Evolutionary conservation across 495 filamentous ascomycete genomes (phyloP).

Genomic region (Penicillium crystallinum): DNA sequence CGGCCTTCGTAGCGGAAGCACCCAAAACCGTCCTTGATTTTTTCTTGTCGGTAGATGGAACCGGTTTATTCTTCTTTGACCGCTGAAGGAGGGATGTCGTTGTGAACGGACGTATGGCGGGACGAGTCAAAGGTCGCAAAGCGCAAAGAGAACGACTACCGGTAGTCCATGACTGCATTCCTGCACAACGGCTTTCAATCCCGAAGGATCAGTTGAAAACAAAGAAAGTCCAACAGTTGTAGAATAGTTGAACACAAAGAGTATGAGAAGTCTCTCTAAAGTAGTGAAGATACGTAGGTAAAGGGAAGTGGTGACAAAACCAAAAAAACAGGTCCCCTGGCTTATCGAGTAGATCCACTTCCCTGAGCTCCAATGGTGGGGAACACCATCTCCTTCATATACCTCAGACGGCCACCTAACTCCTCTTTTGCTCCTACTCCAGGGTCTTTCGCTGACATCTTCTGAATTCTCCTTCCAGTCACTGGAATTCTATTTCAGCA

Average conservation of each 20-base stretch:
- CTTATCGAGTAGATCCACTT: conserved; percentile 31
- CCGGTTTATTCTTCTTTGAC: conserved; percentile 17
- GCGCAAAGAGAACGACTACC: conserved; percentile 34
- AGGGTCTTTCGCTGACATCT: neutral
- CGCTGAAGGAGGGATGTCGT: conserved; percentile 27
- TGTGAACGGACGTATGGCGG: conserved; percentile 28
- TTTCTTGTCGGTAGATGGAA: neutral
- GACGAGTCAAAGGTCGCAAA: conserved; percentile 23
- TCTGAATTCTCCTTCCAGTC: neutral
- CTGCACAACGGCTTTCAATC: conserved; percentile 8
- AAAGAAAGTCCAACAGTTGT: neutral
- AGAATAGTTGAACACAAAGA: too few species aligned
- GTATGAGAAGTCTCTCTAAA: neutral
- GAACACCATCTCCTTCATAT: conserved; percentile 28
- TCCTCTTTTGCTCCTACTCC: conserved; percentile 4
- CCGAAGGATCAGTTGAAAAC: neutral
- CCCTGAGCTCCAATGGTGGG: conserved; percentile 28
- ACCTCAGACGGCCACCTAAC: conserved; percentile 22
- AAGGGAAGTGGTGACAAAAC: neutral
- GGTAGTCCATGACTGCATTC: conserved; percentile 39
- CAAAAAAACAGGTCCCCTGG: conserved; percentile 7
- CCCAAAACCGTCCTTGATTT: neutral
- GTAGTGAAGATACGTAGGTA: neutral
- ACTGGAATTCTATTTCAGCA: neutral
- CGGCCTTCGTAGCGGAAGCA: neutral